Base-by-base conservation (phyloP, 495 filamentous ascomycete species). In the Hypoxylon lienhwacheense region DNA sequence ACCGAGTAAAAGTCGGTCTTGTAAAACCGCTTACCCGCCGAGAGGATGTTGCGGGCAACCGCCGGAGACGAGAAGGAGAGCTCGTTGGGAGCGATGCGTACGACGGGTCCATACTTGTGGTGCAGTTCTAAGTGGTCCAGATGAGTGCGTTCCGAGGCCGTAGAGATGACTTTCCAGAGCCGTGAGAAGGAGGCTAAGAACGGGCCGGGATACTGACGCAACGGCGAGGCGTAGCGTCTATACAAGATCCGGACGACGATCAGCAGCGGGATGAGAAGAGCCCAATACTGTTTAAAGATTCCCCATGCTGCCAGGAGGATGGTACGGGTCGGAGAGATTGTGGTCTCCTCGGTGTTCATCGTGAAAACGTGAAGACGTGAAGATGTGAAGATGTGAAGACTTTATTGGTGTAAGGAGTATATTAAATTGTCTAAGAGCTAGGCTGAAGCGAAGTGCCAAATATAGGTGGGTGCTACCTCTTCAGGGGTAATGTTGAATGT, bases 1-100 rank as follows among this genome's bases (percentile, higher is more conserved):
- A 81, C 77, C 28, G 58, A 68, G 66, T 81, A 81, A 37, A 79
- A 80, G 39, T 74, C 69, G 8, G 78, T 81, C 70, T 82, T 81
- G 66, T 76, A 74, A 65, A 79, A 82, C 15, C 77, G 71, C 55
- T 75, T 80, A 26, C 78, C 77, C 6, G 76, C 75, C 12, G 68
- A 73, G 22, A 79, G 65, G 21, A 81, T 47, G 12, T 73, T 67
- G 0, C 74, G 67, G 14, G 78, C 77, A 0, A 75, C 72, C 37
- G 72, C 60, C 7, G 81, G 79, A 6, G 77, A 79, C 1, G 77
- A 61, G 35, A 84, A 64, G 0, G 78, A 77, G 19, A 84, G 69
- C 61, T 82, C 75, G 61, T 78, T 73, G n/a, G 81, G 81, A 1
- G 68, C 73, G 32, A 80, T 77, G 19, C 81, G 74, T 37, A 84